A percentile compares a stretch with the other conserved stretches of the same genome.
Evolutionary conservation across 129 eudicot genomes (phyloP).

Genomic region (Silybum marianum): DNA sequence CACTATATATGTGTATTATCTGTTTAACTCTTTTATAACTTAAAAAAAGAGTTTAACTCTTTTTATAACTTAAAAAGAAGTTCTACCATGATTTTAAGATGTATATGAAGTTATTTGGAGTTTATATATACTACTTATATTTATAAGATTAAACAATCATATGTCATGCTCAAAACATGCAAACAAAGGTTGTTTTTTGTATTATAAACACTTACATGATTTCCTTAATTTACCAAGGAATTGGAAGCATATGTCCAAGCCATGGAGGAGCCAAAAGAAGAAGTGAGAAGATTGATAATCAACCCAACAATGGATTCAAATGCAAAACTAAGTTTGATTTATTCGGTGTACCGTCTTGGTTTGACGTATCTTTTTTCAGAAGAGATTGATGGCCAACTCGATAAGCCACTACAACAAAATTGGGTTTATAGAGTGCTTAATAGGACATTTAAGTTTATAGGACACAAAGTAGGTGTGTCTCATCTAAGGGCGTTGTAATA

Average conservation of each 20-base stretch:
- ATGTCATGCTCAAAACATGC: not conserved
- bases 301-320: not conserved
- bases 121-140: too few relatives aligned
- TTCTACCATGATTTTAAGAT: too few relatives aligned
- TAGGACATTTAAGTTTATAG: too few relatives aligned
- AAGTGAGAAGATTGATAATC: conserved; percentile 1
- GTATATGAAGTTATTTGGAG: too few relatives aligned
- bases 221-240: not conserved
- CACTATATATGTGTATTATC: too few relatives aligned
- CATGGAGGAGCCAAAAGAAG: conserved; percentile 13
- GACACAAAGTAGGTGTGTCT: too few relatives aligned
- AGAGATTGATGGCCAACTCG: conserved; percentile 4
- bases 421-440: too few relatives aligned
- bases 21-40: too few relatives aligned
- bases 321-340: conserved; percentile 15
- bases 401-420: too few relatives aligned
- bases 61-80: too few relatives aligned
- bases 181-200: not conserved
- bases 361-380: conserved; percentile 27
- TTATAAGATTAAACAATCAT: not conserved
- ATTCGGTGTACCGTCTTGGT: conserved; percentile 31
- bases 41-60: too few relatives aligned
- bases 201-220: not conserved
- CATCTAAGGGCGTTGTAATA: too few relatives aligned
- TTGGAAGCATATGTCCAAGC: not conserved